A percentile compares a stretch with the other conserved stretches of the same genome.
Conservation (phyloP, 805 yeast species). For the Ogataea chonburiensis region DNA sequence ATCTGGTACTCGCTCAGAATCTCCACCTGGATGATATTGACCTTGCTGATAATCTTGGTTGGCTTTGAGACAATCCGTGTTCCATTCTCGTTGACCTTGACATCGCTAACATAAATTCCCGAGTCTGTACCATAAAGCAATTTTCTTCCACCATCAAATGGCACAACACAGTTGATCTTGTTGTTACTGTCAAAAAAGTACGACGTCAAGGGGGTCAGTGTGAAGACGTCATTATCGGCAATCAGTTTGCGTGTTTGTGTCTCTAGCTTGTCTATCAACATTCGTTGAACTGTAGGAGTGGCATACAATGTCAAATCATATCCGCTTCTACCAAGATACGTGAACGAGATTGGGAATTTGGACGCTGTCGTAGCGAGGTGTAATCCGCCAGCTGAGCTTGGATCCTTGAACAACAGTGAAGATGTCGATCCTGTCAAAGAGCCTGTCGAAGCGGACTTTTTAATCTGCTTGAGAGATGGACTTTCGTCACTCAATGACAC, state of each 20-base stretch:
- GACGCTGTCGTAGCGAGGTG: slow-evolving; percentile 27
- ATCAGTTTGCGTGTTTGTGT: slow-evolving; percentile 75
- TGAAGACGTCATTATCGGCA: slow-evolving; percentile 73
- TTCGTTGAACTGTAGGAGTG: slow-evolving; percentile 66
- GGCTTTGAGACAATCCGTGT: slow-evolving; percentile 64
- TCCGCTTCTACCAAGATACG: slow-evolving; percentile 53
- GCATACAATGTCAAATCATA: slow-evolving; percentile 54
- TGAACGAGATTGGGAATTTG: slow-evolving; percentile 50
- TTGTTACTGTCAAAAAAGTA: slow-evolving; percentile 71
- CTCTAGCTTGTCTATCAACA: slow-evolving; percentile 75
- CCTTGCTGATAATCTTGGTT: slow-evolving; percentile 66
- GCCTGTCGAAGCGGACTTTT: slow-evolving; percentile 40
- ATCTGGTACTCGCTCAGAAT: slow-evolving; percentile 90
- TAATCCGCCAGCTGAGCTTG: slow-evolving; percentile 17
- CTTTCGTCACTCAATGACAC: slow-evolving; percentile 77
- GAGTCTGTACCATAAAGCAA: slow-evolving; percentile 87
- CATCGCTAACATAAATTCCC: slow-evolving; percentile 83
- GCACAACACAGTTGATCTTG: slow-evolving; percentile 86
- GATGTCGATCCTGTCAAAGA: slow-evolving; percentile 32
- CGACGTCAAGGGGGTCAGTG: slow-evolving; percentile 71
- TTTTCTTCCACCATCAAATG: slow-evolving; percentile 92
- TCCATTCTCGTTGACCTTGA: slow-evolving; percentile 50
- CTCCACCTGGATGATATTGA: slow-evolving; percentile 83
- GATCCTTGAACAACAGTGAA: slow-evolving; percentile 27
- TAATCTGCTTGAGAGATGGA: slow-evolving; percentile 53